Conservation (phyloP, 805 yeast genomes). For the Wickerhamomyces rabaulensis region DNA sequence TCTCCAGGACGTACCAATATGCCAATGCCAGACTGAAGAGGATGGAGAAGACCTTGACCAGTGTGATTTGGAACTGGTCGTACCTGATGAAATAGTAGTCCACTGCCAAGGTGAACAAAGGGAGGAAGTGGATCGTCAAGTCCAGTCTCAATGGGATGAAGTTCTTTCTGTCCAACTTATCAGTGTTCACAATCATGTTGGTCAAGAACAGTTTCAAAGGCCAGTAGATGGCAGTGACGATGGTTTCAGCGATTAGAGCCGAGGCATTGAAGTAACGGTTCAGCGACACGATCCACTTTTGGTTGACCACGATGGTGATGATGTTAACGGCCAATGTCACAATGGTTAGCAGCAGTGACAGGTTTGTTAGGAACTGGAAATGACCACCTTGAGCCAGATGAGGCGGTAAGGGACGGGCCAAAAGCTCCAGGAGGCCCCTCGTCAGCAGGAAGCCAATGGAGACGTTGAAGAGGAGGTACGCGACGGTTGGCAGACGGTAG, state of each 20-base stretch:
- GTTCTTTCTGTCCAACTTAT: slow-evolving; percentile 18
- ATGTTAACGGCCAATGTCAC: slow-evolving; percentile 11
- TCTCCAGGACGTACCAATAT: slow-evolving; percentile 48
- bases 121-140: slow-evolving; percentile 54
- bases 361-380: slow-evolving; percentile 66
- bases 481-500: neutral
- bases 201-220: slow-evolving; percentile 50
- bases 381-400: slow-evolving; percentile 55
- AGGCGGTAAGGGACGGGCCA: slow-evolving; percentile 37
- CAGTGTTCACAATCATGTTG: slow-evolving; percentile 38
- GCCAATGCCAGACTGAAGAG: slow-evolving; percentile 27
- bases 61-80: slow-evolving; percentile 32
- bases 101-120: slow-evolving; percentile 42
- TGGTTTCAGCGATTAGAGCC: slow-evolving; percentile 51
- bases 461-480: slow-evolving; percentile 3
- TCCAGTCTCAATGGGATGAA: slow-evolving; percentile 48
- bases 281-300: neutral
- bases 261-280: slow-evolving; percentile 34
- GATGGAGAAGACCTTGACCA: slow-evolving; percentile 32
- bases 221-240: slow-evolving; percentile 69
- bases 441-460: neutral
- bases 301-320: slow-evolving; percentile 29
- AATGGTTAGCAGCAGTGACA: slow-evolving; percentile 47
- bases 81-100: slow-evolving; percentile 55
- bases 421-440: slow-evolving; percentile 1